phyloP scores from a whole-genome alignment of 2,329 filamentous ascomycete genomes.

The Fusarium multiceps region DNA sequence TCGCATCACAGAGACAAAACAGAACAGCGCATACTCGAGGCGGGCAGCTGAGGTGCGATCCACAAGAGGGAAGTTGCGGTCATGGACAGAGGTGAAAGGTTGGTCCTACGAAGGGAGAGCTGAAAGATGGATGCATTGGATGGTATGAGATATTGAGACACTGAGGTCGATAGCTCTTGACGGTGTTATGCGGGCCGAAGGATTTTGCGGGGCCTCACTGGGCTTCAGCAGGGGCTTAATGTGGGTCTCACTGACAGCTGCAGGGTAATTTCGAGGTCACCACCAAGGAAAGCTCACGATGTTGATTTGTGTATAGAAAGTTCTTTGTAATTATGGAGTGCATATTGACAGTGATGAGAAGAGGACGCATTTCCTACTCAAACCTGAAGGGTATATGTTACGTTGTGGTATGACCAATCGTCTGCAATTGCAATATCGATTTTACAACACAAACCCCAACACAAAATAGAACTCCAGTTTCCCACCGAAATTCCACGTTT shows the following conservation, averaged over 20 bases:
- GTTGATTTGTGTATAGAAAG: neutral
- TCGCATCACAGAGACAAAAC: neutral
- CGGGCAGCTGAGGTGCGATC: neutral
- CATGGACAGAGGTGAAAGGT: conserved; percentile 1
- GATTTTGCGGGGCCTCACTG: conserved; percentile 14
- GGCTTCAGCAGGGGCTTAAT: neutral
- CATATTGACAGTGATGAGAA: too few species aligned
- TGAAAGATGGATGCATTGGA: conserved; percentile 10
- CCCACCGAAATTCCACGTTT: fast-evolving
- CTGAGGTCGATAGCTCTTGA: neutral
- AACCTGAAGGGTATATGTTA: neutral
- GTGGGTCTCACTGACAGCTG: neutral
- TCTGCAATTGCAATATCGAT: too few species aligned
- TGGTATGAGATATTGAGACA: conserved; percentile 25
- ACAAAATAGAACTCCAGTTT: neutral
- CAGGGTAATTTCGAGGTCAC: conserved; percentile 2
- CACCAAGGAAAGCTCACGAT: neutral
- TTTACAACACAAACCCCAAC: too few species aligned
- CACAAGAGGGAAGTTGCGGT: conserved; percentile 16
- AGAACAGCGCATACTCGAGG: neutral
- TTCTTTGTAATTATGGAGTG: neutral
- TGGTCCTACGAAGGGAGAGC: conserved; percentile 32
- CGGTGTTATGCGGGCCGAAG: conserved; percentile 19
- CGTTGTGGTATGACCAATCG: neutral
- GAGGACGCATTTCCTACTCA: too few species aligned